Percentiles rank a stretch among this genome's conserved stretches.
These are phyloP conservation scores for Aspergillus phoenicis DNA, from an alignment of 2,329 filamentous ascomycete genomes.

Conservation along the genomic window DNA sequence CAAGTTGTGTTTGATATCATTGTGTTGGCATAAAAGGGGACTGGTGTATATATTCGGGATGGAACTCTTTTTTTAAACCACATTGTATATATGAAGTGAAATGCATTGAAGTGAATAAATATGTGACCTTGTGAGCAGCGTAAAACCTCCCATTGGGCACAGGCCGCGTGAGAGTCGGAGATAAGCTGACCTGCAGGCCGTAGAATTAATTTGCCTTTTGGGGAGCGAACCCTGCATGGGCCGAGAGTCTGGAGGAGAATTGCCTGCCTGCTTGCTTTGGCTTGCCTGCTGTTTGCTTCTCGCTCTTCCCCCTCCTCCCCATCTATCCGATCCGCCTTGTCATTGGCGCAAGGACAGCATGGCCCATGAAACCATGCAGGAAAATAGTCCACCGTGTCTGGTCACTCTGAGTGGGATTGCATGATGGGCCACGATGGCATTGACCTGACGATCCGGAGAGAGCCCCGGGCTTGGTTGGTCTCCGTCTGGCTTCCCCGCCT, in stretches of 20 bases:
- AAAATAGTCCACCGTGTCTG: too few species aligned
- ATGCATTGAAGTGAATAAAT: background rate
- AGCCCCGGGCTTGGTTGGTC: background rate
- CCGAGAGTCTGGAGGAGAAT: background rate
- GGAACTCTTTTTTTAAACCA: background rate
- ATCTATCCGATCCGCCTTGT: background rate
- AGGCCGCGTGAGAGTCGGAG: background rate
- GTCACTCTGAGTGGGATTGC: too few species aligned
- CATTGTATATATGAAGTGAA: background rate
- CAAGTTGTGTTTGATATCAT: background rate
- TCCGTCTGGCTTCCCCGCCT: constrained; percentile 12
- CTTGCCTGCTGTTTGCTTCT: background rate
- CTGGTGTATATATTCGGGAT: background rate
- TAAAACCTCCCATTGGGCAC: background rate
- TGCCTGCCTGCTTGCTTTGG: too few species aligned
- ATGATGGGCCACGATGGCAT: background rate
- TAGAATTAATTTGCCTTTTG: background rate
- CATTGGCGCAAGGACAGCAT: background rate
- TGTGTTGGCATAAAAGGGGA: background rate
- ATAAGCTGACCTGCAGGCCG: background rate
- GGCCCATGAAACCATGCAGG: background rate
- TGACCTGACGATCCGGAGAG: constrained; percentile 15
- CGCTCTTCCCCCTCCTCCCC: background rate
- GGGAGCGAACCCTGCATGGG: background rate
- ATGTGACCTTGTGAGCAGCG: background rate